Percentiles rank a stretch among this genome's conserved stretches.
These are phyloP conservation scores for Achaetomiella virescens DNA, from an alignment of 495 filamentous ascomycete species.

Conservation along the genomic window DNA sequence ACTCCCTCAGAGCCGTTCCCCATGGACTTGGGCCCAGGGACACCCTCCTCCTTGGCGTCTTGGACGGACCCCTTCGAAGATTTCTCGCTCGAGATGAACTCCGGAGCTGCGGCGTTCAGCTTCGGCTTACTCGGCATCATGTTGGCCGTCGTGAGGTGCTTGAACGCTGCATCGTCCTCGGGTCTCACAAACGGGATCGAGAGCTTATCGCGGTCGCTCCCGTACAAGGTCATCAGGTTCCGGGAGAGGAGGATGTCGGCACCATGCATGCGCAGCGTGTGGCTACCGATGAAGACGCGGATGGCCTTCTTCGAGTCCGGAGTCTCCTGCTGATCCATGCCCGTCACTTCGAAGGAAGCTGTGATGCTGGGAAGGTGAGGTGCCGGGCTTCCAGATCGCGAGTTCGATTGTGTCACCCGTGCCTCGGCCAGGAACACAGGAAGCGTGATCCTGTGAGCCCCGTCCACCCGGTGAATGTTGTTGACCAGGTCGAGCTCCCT, in stretches of 20 bases:
- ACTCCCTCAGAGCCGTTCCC: conserved; percentile 20
- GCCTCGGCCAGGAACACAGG: conserved; percentile 88
- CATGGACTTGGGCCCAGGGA: conserved; percentile 9
- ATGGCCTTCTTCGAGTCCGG: conserved; percentile 51
- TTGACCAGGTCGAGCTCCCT: conserved; percentile 62
- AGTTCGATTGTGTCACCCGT: conserved; percentile 66
- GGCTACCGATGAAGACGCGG: conserved; percentile 79
- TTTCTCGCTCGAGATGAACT: conserved; percentile 40
- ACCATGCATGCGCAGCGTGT: conserved; percentile 77
- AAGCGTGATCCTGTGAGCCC: conserved; percentile 61
- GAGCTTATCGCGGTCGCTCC: conserved; percentile 82
- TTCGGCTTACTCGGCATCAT: conserved; percentile 41
- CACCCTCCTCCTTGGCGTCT: conserved; percentile 13
- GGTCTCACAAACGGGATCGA: conserved; percentile 88
- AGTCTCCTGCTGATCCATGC: conserved; percentile 40
- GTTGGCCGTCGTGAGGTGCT: conserved; percentile 59
- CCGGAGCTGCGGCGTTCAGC: conserved; percentile 45
- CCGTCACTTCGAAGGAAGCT: conserved; percentile 67
- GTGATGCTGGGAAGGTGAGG: conserved; percentile 75
- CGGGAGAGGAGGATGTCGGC: conserved; percentile 91
- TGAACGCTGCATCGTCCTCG: conserved; percentile 79
- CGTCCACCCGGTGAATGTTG: conserved; percentile 56
- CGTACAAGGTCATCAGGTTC: conserved; percentile 78
- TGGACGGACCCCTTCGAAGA: conserved; percentile 13
- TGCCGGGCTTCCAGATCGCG: conserved; percentile 64